Evolutionary conservation across 805 yeast species (phyloP).

Genomic region (Wickerhamiella azymoides): DNA sequence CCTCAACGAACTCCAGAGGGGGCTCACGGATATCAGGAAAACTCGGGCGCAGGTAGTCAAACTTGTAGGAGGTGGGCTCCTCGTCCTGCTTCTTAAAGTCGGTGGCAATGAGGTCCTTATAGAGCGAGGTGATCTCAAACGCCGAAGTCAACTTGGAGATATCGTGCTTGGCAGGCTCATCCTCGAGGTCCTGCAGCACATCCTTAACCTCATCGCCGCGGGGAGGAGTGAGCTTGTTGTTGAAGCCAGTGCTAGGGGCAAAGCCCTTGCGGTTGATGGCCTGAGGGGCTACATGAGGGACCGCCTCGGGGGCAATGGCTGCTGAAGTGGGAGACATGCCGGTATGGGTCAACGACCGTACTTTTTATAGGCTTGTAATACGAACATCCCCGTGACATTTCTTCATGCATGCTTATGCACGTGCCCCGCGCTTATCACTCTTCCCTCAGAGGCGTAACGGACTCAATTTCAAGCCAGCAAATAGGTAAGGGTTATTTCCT

Average conservation of each 20-base stretch:
- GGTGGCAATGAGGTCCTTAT: constrained; percentile 1
- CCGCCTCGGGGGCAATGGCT: too few relatives aligned
- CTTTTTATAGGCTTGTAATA: not conserved
- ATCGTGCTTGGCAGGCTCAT: not conserved
- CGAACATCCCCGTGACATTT: constrained; percentile 6
- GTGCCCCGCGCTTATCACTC: not conserved
- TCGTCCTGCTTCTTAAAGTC: constrained; percentile 9
- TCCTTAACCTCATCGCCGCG: not conserved
- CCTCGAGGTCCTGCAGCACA: not conserved
- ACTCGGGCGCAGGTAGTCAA: constrained; percentile 20
- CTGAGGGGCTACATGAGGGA: not conserved
- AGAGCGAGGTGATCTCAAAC: constrained; percentile 9
- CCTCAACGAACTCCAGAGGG: constrained; percentile 18
- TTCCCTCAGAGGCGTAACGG: not conserved
- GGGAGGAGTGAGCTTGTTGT: not conserved
- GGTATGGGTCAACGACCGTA: not conserved
- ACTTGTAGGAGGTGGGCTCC: constrained; percentile 16
- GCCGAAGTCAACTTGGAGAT: constrained; percentile 5
- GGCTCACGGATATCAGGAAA: constrained; percentile 25
- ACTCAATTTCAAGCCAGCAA: not conserved
- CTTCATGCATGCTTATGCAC: not conserved
- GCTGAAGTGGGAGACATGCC: not conserved
- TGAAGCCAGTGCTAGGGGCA: too few relatives aligned
- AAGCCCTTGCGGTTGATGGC: not conserved
- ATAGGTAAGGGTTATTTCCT: not conserved